phyloP scores from a whole-genome alignment of 2,329 filamentous ascomycete species.

The Aspergillus unguis region DNA sequence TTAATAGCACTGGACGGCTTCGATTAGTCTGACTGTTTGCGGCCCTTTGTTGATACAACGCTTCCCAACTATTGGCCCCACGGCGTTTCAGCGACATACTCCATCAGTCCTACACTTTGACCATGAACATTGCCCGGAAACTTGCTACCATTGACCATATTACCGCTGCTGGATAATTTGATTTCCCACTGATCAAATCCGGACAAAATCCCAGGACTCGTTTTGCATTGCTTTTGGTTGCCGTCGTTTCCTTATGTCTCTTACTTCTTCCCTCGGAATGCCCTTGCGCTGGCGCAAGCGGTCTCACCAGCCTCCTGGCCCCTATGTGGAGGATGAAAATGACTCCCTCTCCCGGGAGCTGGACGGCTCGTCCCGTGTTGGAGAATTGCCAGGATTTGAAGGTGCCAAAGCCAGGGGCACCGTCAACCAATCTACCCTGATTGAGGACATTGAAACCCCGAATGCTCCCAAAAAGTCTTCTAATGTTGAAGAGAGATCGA shows the following conservation, averaged over 20 bases:
- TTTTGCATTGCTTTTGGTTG: constrained; percentile 8
- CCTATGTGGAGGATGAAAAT: constrained; percentile 46
- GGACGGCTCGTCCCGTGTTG: constrained; percentile 28
- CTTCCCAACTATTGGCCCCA: constrained; percentile 10
- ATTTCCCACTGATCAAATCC: constrained; percentile 3
- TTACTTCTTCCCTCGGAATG: constrained; percentile 16
- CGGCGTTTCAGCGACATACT: constrained; percentile 9
- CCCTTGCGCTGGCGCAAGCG: constrained; percentile 27
- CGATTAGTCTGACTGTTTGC: background rate
- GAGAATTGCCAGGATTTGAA: constrained; percentile 32
- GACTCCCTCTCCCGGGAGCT: constrained; percentile 42
- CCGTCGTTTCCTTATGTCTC: constrained; percentile 10
- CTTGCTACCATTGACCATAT: constrained; percentile 19
- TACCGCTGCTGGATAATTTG: constrained; percentile 21
- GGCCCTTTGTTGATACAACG: constrained; percentile 11
- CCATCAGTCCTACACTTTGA: constrained; percentile 17
- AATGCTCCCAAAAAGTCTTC: constrained; percentile 13
- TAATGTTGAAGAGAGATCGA: constrained; percentile 17
- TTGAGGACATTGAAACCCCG: constrained; percentile 28
- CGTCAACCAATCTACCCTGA: constrained; percentile 45
- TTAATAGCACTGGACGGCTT: constrained; percentile 12
- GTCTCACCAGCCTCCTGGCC: constrained; percentile 41
- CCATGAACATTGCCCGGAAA: constrained; percentile 23
- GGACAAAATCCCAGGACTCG: constrained; percentile 4
- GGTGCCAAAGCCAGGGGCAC: constrained; percentile 37